phyloP scores from a whole-genome alignment of 345 rosid species.

The Pugionium dolabratum region DNA sequence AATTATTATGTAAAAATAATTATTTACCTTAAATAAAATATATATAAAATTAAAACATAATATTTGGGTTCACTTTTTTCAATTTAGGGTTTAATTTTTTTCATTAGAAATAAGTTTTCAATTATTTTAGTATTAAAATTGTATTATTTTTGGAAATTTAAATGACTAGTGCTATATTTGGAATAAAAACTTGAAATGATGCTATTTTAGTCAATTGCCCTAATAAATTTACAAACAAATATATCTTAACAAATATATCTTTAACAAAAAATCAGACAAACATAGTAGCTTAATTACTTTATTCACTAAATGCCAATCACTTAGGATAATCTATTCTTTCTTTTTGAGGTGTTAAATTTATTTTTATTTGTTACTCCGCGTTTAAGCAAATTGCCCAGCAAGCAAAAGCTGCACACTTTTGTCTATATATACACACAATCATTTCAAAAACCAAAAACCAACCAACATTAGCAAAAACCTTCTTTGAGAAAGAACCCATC shows the following conservation, averaged over 20 bases:
- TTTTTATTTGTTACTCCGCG: slow-evolving; percentile 32
- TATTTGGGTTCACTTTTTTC: too few relatives aligned
- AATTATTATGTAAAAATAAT: too few relatives aligned
- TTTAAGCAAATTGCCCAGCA: slow-evolving; percentile 35
- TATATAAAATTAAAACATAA: too few relatives aligned
- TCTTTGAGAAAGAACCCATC: background rate
- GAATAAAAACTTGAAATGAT: too few relatives aligned
- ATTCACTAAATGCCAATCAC: slow-evolving; percentile 22
- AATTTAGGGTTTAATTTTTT: too few relatives aligned
- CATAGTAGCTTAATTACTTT: slow-evolving; percentile 3
- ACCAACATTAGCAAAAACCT: background rate
- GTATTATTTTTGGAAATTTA: too few relatives aligned
- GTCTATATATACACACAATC: slow-evolving; percentile 27
- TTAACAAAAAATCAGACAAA: background rate
- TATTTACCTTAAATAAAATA: too few relatives aligned
- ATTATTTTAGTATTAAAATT: too few relatives aligned
- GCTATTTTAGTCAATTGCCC: too few relatives aligned
- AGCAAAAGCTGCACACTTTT: slow-evolving; percentile 33
- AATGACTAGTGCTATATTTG: too few relatives aligned
- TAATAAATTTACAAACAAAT: too few relatives aligned
- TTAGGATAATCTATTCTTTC: slow-evolving; percentile 13
- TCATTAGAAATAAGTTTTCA: too few relatives aligned
- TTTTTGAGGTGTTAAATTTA: background rate
- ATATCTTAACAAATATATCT: background rate
- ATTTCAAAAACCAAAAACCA: slow-evolving; percentile 29